Conservation (phyloP, 768 basidiomycete genomes). For the Epithele typhae region DNA sequence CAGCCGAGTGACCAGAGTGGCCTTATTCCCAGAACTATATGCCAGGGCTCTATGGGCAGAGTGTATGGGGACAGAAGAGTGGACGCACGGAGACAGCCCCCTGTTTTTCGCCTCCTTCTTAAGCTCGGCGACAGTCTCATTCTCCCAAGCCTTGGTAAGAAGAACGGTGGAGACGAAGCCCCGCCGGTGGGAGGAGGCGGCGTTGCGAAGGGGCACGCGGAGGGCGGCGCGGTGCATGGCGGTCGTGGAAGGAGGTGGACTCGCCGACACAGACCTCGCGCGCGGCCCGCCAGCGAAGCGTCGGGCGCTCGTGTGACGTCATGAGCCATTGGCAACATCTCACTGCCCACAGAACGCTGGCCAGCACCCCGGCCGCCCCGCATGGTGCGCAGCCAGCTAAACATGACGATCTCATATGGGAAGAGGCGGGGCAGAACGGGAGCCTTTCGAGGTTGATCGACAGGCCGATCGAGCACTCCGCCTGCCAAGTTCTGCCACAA, state of each 20-base stretch:
- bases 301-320: too few relatives aligned
- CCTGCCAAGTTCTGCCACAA: too few relatives aligned
- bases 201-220: constrained; percentile 18
- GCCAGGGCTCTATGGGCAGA: constrained; percentile 9
- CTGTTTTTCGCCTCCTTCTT: constrained; percentile 51
- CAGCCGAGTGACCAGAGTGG: constrained; percentile 49
- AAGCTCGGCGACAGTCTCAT: constrained; percentile 44
- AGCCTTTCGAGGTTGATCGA: too few relatives aligned
- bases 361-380: too few relatives aligned
- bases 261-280: too few relatives aligned
- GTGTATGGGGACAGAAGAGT: constrained; percentile 3
- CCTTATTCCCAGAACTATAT: constrained; percentile 57
- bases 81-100: constrained; percentile 48
- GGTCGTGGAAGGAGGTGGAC: neutral
- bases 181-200: constrained; percentile 23
- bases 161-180: constrained; percentile 51
- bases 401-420: too few relatives aligned
- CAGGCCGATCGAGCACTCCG: too few relatives aligned
- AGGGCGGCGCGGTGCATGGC: constrained; percentile 28
- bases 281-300: too few relatives aligned
- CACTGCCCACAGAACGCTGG: too few relatives aligned
- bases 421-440: too few relatives aligned
- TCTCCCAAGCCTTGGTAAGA: constrained; percentile 54
- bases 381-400: too few relatives aligned
- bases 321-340: too few relatives aligned